A percentile compares a stretch with the other conserved stretches of the same genome.
Evolutionary conservation across 2,329 filamentous ascomycete species (phyloP).

Genomic region (Pseudogymnoascus sp.): DNA sequence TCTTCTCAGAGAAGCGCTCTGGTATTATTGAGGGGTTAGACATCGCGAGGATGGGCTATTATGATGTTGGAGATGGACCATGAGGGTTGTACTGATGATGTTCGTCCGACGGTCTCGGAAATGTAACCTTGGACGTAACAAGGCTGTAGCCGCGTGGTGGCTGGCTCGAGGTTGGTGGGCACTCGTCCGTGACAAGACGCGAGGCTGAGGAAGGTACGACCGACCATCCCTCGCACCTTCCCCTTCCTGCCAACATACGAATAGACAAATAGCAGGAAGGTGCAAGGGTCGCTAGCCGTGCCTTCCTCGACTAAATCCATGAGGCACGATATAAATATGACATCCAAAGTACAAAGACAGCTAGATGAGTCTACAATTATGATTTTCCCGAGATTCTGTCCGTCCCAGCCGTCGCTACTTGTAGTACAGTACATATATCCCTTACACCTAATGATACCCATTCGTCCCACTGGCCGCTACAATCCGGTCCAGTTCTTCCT

Average conservation of each 20-base stretch:
- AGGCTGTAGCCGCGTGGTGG: not conserved
- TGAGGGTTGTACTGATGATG: not conserved
- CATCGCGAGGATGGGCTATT: not conserved
- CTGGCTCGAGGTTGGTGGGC: not conserved
- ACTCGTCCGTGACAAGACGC: not conserved
- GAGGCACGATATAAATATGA: not conserved
- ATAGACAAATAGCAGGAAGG: too few relatives aligned
- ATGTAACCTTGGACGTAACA: constrained; percentile 5
- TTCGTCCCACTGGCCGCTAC: not conserved
- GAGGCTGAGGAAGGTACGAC: not conserved
- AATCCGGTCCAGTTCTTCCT: constrained; percentile 59
- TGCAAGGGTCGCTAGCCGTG: too few relatives aligned
- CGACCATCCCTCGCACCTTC: not conserved
- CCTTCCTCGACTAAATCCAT: not conserved
- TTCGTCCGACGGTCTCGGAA: not conserved
- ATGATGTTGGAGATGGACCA: not conserved
- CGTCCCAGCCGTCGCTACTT: not conserved
- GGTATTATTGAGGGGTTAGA: not conserved
- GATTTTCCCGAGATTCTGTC: not conserved
- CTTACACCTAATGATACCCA: constrained; percentile 5
- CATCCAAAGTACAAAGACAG: not conserved
- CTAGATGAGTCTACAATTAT: not conserved
- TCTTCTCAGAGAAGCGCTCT: not conserved
- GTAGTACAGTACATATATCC: not conserved
- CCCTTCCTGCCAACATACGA: not conserved